These are phyloP conservation scores for Boechera divaricarpa DNA, from an alignment of 345 rosid species.

Conservation along the genomic window DNA sequence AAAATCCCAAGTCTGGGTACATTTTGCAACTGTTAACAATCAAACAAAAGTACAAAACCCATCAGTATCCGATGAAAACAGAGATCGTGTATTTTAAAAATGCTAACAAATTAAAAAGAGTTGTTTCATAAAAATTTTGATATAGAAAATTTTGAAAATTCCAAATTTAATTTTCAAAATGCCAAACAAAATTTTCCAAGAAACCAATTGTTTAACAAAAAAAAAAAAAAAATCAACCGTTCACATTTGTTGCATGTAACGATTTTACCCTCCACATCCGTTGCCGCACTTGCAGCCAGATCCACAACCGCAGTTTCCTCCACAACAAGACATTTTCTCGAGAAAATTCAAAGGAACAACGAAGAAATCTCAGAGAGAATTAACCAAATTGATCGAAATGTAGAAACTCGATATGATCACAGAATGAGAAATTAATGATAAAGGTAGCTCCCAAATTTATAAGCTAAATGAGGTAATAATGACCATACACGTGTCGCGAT, in stretches of 20 bases:
- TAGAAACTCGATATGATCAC: background rate
- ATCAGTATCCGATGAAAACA: background rate
- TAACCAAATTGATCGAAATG: background rate
- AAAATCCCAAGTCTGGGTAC: slow-evolving; percentile 44
- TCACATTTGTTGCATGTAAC: background rate
- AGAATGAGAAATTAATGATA: background rate
- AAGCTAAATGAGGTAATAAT: slow-evolving; percentile 23
- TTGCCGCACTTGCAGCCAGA: slow-evolving; percentile 67
- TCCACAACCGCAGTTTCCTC: slow-evolving; percentile 71
- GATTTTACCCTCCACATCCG: slow-evolving; percentile 63
- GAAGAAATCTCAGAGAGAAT: background rate
- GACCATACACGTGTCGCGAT: slow-evolving; percentile 66
- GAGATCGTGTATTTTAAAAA: background rate
- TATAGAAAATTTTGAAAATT: no score
- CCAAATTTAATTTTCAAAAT: no score
- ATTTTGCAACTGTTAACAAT: slow-evolving; percentile 34
- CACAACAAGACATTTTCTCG: slow-evolving; percentile 72
- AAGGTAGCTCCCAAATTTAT: slow-evolving; percentile 44
- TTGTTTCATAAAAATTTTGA: no score
- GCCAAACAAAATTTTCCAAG: no score
- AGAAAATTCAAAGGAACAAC: background rate
- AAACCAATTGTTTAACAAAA: no score
- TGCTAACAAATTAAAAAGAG: no score
- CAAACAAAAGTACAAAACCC: background rate
- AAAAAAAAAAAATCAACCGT: background rate